Percentiles rank a stretch among this genome's conserved stretches.
phyloP scores from a whole-genome alignment of 2,329 filamentous ascomycete species.

The Sclerotinia subarctica region DNA sequence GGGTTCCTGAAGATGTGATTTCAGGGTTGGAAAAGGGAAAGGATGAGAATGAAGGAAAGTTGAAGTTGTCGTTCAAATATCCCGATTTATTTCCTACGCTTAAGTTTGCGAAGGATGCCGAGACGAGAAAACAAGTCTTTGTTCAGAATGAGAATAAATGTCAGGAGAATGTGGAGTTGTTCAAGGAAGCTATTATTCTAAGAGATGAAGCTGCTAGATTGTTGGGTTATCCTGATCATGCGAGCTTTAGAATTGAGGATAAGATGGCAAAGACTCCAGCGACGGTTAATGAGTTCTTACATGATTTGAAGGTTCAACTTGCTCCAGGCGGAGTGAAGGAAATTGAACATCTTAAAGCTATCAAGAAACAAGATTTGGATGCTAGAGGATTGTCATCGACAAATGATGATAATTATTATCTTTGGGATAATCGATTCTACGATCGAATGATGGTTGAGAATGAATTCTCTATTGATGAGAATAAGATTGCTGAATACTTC shows the following conservation, averaged over 20 bases:
- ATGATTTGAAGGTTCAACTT: slow-evolving; percentile 65
- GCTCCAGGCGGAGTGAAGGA: slow-evolving; percentile 69
- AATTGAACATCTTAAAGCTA: slow-evolving; percentile 63
- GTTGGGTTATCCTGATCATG: slow-evolving; percentile 74
- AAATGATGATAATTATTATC: slow-evolving; percentile 69
- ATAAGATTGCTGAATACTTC: slow-evolving; percentile 80
- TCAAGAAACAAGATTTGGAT: slow-evolving; percentile 70
- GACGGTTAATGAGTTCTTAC: slow-evolving; percentile 70
- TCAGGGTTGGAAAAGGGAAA: slow-evolving; percentile 67
- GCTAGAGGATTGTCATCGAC: slow-evolving; percentile 51
- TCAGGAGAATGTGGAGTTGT: slow-evolving; percentile 66
- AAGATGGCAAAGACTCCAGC: slow-evolving; percentile 81
- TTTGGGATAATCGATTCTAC: slow-evolving; percentile 82
- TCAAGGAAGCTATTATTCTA: slow-evolving; percentile 70
- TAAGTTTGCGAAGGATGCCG: slow-evolving; percentile 71
- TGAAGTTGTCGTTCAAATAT: slow-evolving; percentile 79
- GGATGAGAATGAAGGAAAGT: slow-evolving; percentile 67
- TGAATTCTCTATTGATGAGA: slow-evolving; percentile 76
- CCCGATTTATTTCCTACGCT: slow-evolving; percentile 74
- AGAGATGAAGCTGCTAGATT: slow-evolving; percentile 76
- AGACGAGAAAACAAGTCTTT: slow-evolving; percentile 66
- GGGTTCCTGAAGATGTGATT: slow-evolving; percentile 69
- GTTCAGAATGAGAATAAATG: slow-evolving; percentile 75
- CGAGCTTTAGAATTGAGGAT: slow-evolving; percentile 71
- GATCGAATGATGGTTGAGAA: slow-evolving; percentile 76